These are phyloP conservation scores for Durotheca rogersii DNA, from an alignment of 495 filamentous ascomycete species.

Conservation along the genomic window DNA sequence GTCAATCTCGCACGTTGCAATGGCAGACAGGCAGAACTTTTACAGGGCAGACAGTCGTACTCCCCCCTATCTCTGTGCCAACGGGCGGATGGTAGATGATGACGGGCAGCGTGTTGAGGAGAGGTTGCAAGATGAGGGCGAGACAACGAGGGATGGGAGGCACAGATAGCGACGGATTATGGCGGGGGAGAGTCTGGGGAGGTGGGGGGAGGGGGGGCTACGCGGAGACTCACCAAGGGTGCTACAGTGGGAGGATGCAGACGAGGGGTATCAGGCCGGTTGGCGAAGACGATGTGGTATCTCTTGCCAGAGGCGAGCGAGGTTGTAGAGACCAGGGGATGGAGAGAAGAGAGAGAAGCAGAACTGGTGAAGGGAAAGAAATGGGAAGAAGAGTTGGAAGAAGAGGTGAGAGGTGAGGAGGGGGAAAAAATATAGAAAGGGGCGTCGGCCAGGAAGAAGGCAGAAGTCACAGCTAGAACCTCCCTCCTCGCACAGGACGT, in stretches of 20 bases:
- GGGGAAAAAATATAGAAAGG: conserved; percentile 22
- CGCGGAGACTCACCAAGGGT: background rate
- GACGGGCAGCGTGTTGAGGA: too few species aligned
- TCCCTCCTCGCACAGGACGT: conserved; percentile 32
- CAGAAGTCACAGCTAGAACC: conserved; percentile 25
- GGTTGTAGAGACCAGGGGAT: too few species aligned
- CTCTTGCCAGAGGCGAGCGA: too few species aligned
- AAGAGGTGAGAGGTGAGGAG: conserved; percentile 26
- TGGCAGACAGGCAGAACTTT: too few species aligned
- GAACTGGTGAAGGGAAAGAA: conserved; percentile 16
- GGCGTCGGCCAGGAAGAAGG: conserved; percentile 15
- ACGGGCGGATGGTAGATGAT: too few species aligned
- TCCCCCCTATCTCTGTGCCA: too few species aligned
- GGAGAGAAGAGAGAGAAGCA: background rate
- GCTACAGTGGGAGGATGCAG: conserved; percentile 2
- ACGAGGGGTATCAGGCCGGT: conserved; percentile 32
- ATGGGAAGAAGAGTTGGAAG: conserved; percentile 7
- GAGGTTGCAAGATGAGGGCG: too few species aligned
- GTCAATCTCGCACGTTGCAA: too few species aligned
- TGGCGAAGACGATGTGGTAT: too few species aligned
- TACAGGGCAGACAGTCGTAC: too few species aligned
- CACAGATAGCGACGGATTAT: too few species aligned
- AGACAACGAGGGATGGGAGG: too few species aligned
- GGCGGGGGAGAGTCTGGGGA: background rate
- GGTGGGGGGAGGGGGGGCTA: background rate